Conservation (phyloP, 805 yeast species). For the Deakozyma indianensis region DNA sequence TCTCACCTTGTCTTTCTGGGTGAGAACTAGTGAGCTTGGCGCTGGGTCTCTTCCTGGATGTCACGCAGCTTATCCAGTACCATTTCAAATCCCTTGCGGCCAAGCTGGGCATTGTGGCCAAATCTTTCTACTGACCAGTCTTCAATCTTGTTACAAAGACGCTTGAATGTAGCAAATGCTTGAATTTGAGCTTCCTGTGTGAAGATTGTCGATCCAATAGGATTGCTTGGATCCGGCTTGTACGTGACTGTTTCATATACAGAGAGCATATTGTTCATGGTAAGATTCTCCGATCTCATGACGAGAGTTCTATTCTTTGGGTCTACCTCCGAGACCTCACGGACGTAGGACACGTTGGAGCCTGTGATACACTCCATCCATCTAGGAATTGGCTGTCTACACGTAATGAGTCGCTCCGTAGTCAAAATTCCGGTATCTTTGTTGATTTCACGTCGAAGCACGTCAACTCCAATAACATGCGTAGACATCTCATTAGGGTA, state of each 20-base stretch:
- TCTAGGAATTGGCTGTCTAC: slow-evolving; percentile 70
- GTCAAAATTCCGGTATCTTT: slow-evolving; percentile 38
- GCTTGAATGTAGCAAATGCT: slow-evolving; percentile 60
- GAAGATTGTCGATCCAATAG: slow-evolving; percentile 42
- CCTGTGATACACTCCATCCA: slow-evolving; percentile 77
- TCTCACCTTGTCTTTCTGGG: too few species aligned
- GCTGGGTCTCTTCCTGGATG: slow-evolving; percentile 2
- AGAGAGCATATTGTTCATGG: slow-evolving; percentile 57
- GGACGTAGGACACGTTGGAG: slow-evolving; percentile 56
- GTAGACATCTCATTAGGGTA: slow-evolving; percentile 91
- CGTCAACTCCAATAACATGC: slow-evolving; percentile 90
- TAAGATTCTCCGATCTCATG: slow-evolving; percentile 76
- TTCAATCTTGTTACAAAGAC: slow-evolving; percentile 69
- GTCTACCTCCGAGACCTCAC: slow-evolving; percentile 83
- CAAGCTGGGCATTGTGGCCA: slow-evolving; percentile 71
- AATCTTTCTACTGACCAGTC: slow-evolving; percentile 88
- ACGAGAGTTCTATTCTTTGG: slow-evolving; percentile 45
- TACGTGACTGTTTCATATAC: slow-evolving; percentile 85
- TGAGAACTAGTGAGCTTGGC: too few species aligned
- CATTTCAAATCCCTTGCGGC: slow-evolving; percentile 71
- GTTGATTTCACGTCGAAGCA: slow-evolving; percentile 56
- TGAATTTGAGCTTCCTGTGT: slow-evolving; percentile 78
- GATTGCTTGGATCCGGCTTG: slow-evolving; percentile 46
- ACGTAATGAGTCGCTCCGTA: slow-evolving; percentile 80
- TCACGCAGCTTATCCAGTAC: slow-evolving; percentile 34